Evolutionary conservation across 2,329 filamentous ascomycete species (phyloP).

Genomic region (Phialocephala sp.): DNA sequence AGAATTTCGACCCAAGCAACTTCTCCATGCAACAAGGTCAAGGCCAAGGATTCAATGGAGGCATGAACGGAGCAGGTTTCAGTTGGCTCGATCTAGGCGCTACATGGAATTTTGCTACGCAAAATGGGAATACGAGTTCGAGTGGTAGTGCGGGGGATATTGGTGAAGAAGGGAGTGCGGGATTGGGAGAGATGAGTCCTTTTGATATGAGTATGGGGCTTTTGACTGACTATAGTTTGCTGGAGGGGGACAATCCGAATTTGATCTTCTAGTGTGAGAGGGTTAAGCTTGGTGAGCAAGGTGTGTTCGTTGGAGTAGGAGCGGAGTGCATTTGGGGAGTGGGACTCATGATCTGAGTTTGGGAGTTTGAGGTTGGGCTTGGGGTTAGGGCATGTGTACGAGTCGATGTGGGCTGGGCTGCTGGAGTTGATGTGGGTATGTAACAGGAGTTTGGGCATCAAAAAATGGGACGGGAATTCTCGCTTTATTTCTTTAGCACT

Average conservation of each 20-base stretch:
- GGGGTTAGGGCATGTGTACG: too few relatives aligned
- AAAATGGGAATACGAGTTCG: conserved; percentile 36
- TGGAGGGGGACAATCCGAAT: conserved; percentile 38
- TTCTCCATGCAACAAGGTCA: not conserved
- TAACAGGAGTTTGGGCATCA: too few relatives aligned
- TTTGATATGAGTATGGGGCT: conserved; percentile 33
- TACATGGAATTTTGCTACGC: conserved; percentile 42
- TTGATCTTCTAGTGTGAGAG: conserved; percentile 32
- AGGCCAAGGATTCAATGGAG: conserved; percentile 10
- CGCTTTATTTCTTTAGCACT: too few relatives aligned
- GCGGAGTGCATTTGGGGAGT: not conserved
- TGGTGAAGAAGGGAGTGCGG: conserved; percentile 27
- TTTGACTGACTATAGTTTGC: conserved; percentile 36
- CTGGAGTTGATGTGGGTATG: too few relatives aligned
- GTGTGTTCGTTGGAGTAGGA: too few relatives aligned
- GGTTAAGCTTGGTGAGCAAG: too few relatives aligned
- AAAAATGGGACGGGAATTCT: too few relatives aligned
- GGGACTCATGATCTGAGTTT: too few relatives aligned
- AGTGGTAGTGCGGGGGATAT: conserved; percentile 30
- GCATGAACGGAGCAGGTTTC: conserved; percentile 28
- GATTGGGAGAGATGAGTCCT: conserved; percentile 16
- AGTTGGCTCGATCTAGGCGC: conserved; percentile 41
- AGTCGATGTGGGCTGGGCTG: too few relatives aligned
- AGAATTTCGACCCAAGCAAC: conserved; percentile 15
- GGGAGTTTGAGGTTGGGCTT: too few relatives aligned